Base-by-base conservation (phyloP, 2,329 filamentous ascomycete species). In the Lachnellula occidentalis region DNA sequence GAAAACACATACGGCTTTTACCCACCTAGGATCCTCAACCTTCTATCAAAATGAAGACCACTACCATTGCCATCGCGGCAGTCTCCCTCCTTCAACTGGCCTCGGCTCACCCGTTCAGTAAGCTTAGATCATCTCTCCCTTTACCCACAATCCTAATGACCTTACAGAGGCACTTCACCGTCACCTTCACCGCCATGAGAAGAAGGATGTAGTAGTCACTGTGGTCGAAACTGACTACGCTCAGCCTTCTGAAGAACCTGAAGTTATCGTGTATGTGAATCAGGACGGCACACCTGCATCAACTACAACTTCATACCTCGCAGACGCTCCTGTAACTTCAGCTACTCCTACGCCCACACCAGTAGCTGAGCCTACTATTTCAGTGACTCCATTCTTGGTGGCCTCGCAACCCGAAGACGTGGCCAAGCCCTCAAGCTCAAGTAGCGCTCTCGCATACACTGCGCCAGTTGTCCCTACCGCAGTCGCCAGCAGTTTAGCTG, bases 241-340 rank as follows among this genome's bases (percentile, higher is more conserved):
- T 39, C 71, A 76, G 22, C 56, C 57, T n/a, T 51, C 59, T 12
- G 50, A 60, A 14, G 61, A 73, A 9, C 73, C 75, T 5, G 72
- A 78, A 55, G 75, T 77, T 21, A 75, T 87, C 62, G 76, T 87
- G 63, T 86, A 80, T 69, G 80, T 86, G 45, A 76, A 88, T 64
- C 70, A 78, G 59, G 67, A 77, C 54, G 81, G 82, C 53, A 72
- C 76, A n/a, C 72, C 76, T 2, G 60, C 83, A 57, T 74, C 72
- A 41, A 78, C 73, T 7, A 64, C 67, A 17, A 75, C 62, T 6
- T 39, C 36, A 39, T 15, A 39, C 12, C 14, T 50, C 42, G 50
- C 46, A 41, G 27, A 19, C 24, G 41, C 64, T 14, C 48, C 63
- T 57, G 34, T 54, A 27, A 46, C 53, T 11, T 39, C 47, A 27